A percentile compares a stretch with the other conserved stretches of the same genome.
Conservation (phyloP, 345 rosid genomes). For the Camelina sativa region DNA sequence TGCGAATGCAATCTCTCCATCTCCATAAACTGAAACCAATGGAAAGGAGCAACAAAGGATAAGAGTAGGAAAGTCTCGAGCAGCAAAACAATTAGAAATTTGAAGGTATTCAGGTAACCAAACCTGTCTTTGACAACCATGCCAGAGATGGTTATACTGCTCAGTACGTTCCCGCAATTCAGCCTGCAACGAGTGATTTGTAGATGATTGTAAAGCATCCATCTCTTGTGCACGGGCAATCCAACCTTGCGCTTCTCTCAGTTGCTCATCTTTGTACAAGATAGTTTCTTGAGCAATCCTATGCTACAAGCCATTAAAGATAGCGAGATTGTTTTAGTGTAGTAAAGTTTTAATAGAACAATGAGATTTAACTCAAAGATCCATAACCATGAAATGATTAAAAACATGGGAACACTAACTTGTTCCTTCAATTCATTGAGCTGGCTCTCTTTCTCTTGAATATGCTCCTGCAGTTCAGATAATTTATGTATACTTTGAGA, state of each 20-base stretch:
- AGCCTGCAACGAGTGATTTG: conserved; percentile 76
- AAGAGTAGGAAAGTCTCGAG: conserved; percentile 28
- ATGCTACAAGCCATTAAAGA: conserved; percentile 65
- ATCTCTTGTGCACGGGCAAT: conserved; percentile 82
- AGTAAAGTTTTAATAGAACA: not conserved
- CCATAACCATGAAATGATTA: conserved; percentile 16
- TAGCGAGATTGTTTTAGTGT: conserved; percentile 16
- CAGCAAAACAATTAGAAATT: conserved; percentile 11
- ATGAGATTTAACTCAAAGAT: conserved; percentile 12
- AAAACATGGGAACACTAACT: conserved; percentile 50
- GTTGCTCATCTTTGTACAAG: conserved; percentile 83
- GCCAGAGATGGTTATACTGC: conserved; percentile 91
- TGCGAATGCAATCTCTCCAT: conserved; percentile 89
- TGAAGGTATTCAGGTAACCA: conserved; percentile 33
- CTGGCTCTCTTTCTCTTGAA: conserved; percentile 92
- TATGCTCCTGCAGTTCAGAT: conserved; percentile 84
- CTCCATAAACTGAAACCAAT: conserved; percentile 70
- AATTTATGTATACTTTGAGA: conserved; percentile 77
- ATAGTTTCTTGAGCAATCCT: conserved; percentile 89
- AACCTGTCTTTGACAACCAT: conserved; percentile 97
- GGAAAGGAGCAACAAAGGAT: conserved; percentile 37
- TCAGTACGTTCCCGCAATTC: conserved; percentile 84
- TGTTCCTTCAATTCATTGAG: conserved; percentile 88
- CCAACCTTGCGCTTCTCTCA: conserved; percentile 84
- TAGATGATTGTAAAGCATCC: conserved; percentile 79